Base-by-base conservation (phyloP, 169 alveolate genomes). In the Eimeria tenella region DNA sequence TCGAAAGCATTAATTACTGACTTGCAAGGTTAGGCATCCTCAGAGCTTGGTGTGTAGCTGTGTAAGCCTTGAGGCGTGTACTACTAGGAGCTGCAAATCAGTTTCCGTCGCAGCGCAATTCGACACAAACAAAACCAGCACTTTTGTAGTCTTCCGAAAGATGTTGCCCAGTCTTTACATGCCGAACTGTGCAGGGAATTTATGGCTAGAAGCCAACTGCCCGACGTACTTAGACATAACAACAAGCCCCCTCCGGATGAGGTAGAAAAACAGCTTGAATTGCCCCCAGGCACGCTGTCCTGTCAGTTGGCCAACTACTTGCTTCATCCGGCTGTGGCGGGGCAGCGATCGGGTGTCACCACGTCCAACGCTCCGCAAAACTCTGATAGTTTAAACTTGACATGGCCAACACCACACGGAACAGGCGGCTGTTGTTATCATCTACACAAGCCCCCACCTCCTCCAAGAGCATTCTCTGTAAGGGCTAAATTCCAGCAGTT, bases 301-400 rank as follows among this genome's bases (percentile, higher is more conserved):
- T 92, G 92, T 9, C 95, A 92, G 79, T 87, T 92, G 23, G 84
- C 88, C 63, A 86, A 92, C 87, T 92, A 82, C 87, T 15, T 84
- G 81, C 92, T 84, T 17, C 92, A 84, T 52, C 92, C 92, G 19
- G 92, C 92, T 21, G 92, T 63, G 23, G 42, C 92, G 9, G 92
- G 82, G 77, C 95, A 79, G 75, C 95, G 95, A 0, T 92, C 95
- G n/a, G 95, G 95, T 63, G 81, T 92, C 31, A 92, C 91, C 3
- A 92, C 95, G 25, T 86, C 92, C 15, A 92, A 92, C 77, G 95
- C 95, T 21, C 95, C 95, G 15, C 95, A 92, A 73, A 92, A 92
- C 87, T 92, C 89, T 81, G 95, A 92, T 53, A 73, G 92, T n/a
- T 65, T 92, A n/a, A 65, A 79, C 71, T 31, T 86, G 55, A 86